Evolutionary conservation across 139 green algal species (phyloP), one percentile per base, ranked within the genome.

Genomic region (Asterochloris sp.): DNA sequence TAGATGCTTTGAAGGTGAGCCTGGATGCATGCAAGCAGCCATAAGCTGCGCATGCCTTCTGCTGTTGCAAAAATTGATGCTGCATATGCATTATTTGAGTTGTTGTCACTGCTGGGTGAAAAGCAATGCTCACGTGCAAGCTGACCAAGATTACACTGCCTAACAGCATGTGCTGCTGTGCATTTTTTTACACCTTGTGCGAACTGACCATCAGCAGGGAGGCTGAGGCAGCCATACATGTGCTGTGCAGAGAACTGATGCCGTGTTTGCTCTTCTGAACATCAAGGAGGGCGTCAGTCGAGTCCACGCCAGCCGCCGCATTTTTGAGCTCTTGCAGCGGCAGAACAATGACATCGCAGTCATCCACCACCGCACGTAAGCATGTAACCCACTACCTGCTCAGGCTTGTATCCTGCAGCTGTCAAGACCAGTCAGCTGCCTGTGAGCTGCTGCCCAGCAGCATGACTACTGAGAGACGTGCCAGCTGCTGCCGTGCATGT

Each of bases 251-350:
- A 82, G 85, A 6, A 78, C 86, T 76, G 85, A 86, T 61, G 87
- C 92, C 60, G 89, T 94, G 15, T 84, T 96, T 79, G 88, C 88
- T 14, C 88, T 99, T 76, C 85, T 98, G 19, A 87, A 94, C 83
- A 90, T 85, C 11, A 82, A 83, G 14, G 83, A 88, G 14, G 90
- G 89, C 63, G 84, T 94, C 13, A 92, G 80, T 62, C 89, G 95
- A 67, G 84, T 99, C 60, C 96, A 99, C 85, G 88, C 92, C 13
- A 95, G 89, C 0, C 87, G 95, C 64, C 93, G 95, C 47, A 85
- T 99, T 29, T 98, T 99, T 86, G 94, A 98, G 79, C 75, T 87
- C 28, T 76, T 99, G 63, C 88, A 92, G 82, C 62, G 74, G 63
- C 76, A 92, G 19, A 79, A 83, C 8, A 84, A 95, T 76, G 91